phyloP scores from a whole-genome alignment of 2,329 filamentous ascomycete genomes.

The Monascus ruber region DNA sequence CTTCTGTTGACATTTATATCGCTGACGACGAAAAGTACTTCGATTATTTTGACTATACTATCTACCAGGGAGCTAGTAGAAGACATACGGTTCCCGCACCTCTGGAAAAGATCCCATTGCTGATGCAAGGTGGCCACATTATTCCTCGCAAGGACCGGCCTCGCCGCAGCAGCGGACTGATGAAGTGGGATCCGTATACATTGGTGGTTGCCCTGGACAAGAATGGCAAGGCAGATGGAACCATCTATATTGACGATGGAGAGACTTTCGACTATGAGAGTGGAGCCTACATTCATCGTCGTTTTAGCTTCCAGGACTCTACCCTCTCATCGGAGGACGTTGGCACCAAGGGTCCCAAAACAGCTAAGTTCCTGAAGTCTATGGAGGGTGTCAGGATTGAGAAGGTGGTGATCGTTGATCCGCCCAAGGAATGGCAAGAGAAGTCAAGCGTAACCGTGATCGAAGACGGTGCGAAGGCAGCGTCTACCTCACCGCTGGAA shows the following conservation, averaged over 20 bases:
- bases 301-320: conserved; percentile 54
- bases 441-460: conserved; percentile 45
- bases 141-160: conserved; percentile 82
- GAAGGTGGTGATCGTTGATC: conserved; percentile 73
- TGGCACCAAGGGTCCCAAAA: conserved; percentile 49
- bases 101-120: conserved; percentile 72
- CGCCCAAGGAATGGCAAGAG: conserved; percentile 58
- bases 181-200: conserved; percentile 93
- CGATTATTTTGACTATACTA: conserved; percentile 83
- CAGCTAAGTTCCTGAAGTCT: conserved; percentile 62
- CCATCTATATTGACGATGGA: conserved; percentile 85
- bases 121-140: conserved; percentile 90
- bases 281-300: conserved; percentile 79
- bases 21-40: conserved; percentile 85
- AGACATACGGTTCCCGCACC: conserved; percentile 61
- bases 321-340: conserved; percentile 61
- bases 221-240: conserved; percentile 62
- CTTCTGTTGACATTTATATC: conserved; percentile 69
- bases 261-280: conserved; percentile 80
- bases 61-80: conserved; percentile 61
- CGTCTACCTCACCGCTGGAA: conserved; percentile 44
- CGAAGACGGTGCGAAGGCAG: conserved; percentile 35
- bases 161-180: conserved; percentile 71
- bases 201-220: conserved; percentile 64
- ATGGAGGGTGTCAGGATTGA: conserved; percentile 73